Conservation (phyloP, 305 asterid genomes). For the Fraxinus dipetala region DNA sequence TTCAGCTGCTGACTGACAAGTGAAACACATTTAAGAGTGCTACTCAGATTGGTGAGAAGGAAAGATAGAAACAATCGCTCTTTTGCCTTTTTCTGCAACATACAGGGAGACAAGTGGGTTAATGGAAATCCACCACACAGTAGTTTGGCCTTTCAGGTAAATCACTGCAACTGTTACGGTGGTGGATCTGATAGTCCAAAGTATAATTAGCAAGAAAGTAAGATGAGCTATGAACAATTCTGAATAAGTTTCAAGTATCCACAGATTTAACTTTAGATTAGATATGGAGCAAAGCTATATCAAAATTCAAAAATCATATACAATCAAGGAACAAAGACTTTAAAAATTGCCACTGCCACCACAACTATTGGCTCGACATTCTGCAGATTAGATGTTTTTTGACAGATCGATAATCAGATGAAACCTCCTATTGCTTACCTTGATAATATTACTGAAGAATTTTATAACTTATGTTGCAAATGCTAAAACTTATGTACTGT, state of each 20-base stretch:
- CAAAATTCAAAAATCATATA: not conserved
- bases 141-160: not conserved
- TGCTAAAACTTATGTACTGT: not conserved
- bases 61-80: not conserved
- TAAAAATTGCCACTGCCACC: not conserved
- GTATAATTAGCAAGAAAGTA: not conserved
- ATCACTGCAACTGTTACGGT: not conserved
- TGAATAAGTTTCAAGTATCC: not conserved
- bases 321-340: not conserved
- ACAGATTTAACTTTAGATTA: not conserved
- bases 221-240: not conserved
- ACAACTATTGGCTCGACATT: not conserved
- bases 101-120: not conserved
- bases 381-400: not conserved
- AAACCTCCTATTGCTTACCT: not conserved
- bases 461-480: not conserved
- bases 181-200: not conserved
- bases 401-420: not conserved
- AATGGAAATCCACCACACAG: not conserved
- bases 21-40: not conserved
- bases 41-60: not conserved
- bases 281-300: not conserved
- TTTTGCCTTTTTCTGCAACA: not conserved
- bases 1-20: not conserved
- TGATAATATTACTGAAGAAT: slow-evolving; percentile 4